Evolutionary conservation across 179 eudicot species (phyloP), one percentile per base, ranked within the genome.

Genomic region (Carnegiea gigantea): DNA sequence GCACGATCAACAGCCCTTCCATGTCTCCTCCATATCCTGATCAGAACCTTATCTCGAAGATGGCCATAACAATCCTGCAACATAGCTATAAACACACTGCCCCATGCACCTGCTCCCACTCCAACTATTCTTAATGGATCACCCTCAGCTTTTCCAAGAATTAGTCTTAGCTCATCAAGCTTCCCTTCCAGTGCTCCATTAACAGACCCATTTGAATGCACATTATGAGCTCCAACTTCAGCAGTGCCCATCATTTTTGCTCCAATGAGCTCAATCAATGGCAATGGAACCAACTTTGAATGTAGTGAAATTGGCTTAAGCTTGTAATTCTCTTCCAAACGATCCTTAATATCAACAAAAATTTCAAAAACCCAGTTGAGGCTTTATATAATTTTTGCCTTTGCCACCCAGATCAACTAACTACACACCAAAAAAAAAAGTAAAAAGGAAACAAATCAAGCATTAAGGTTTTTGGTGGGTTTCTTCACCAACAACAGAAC

Each of bases 91-190:
- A 95, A 95, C 0, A 95, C 99, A 88, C 95, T 92, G 9, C 98
- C 98, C 98, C 98, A 95, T 36, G 98, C 98, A 85, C 98, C 98
- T 0, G 98, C 98, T 15, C 99, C 99, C 13, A 95, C 94, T 75
- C 97, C 94, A 7, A 90, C 99, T 73, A 95, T 94, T 80, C 92
- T 92, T 73, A 95, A 88, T 12, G 91, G 89, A 79, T 95, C 98
- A 28, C 89, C 91, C 5, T 93, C 94, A 0, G 89, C 78, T 71
- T 95, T 95, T 36, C 94, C 95, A 28, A 95, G 71, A n/a, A 81
- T 75, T 20, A 76, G 23, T 18, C 97, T 87, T 72, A 95, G 85
- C 79, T 95, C 97, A 44, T 95, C 92, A 4, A 95, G 84, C 88
- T 90, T 95, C 78, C 90, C 91, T 46, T 92, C 92, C n/a, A 73